Evolutionary conservation across 345 rosid genomes (phyloP), one percentile per base, ranked within the genome.

Genomic region (Jatropha curcas): DNA sequence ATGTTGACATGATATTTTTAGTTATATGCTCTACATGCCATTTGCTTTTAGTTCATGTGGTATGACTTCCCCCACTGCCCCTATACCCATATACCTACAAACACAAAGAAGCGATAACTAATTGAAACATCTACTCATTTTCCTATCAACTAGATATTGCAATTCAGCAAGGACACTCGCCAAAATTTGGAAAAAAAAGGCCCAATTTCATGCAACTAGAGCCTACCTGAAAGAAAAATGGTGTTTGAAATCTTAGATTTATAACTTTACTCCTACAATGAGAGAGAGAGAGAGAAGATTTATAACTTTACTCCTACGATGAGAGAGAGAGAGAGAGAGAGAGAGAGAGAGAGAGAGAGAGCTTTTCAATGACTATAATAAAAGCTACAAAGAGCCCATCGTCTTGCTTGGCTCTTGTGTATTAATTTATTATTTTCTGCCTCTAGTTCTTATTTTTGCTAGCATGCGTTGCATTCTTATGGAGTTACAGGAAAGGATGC

Each of bases 401-500:
- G 58, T 46, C 19, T 46, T 46, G 51, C 14, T 46, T 46, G 53
- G 34, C 12, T 50, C 22, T 45, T 52, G 28, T 34, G 60, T 27
- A 22, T 48, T 65, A 12, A 8, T 48, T 39, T 56, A 17, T 57
- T 58, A 20, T 58, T 45, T 31, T n/a, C 57, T 19, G 10, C 52
- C 53, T 74, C 8, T 17, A 48, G 14, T 19, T 53, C 30, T 53
- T 48, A 13, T n/a, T 66, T 14, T 48, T 41, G 33, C 52, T 56
- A 0, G 22, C 11, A n/a, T 41, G 4, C 70, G 52, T 41, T 61
- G 65, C 28, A 41, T 45, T 39, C n/a, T 20, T 71, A 65, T 68
- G 58, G 79, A 60, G 37, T 65, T 72, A 75, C 92, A 94, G 98
- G 94, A 85, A 76, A 86, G 82, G 78, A 9, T 73, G 76, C 82